Base-by-base conservation (phyloP, 2,329 filamentous ascomycete species). In the Colletotrichum coccodes region DNA sequence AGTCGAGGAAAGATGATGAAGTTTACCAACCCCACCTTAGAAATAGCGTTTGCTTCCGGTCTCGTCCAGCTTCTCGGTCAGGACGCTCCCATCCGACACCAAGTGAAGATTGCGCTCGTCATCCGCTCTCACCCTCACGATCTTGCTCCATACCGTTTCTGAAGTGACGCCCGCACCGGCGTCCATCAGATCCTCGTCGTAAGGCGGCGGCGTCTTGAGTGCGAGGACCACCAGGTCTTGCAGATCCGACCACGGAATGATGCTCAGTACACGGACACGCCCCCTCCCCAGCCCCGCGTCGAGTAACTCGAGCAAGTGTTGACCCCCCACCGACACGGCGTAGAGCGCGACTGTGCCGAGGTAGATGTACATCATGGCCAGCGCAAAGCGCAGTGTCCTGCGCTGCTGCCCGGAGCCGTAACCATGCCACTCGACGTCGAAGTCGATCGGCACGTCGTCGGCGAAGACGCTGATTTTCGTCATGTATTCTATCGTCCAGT, bases 141-240 rank as follows among this genome's bases (percentile, higher is more conserved):
- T 50, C 36, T 60, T 60, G 14, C 1, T 50, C 62, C 62, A 60
- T 2, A 52, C 44, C 3, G 42, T 26, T 3, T n/a, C 8, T 6
- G 62, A 50, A 2, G n/a, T 44, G 1, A 52, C 44, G 1, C 62
- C 62, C 2, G 54, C 62, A n/a, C 62, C 54, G 2, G 49, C 57
- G 1, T 66, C 46, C 5, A 7, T 47, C 7, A 66, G 16, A 16
- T 47, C 47, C 8, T 6, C 36, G 3, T 66, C 63, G 11, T 14
- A 26, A 4, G 63, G 56, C 30, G 38, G 26, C 21, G 63, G 56
- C 40, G 63, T 54, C 21, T 40, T 44, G 9, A 54, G 57, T 21
- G 57, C 56, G 6, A 66, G 57, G 4, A 66, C 21, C 2, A 66
- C 30, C 7, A 66, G n/a, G 14, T 60, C 56, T 14, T 66, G 63